Percentiles rank a stretch among this genome's conserved stretches.
These are phyloP conservation scores for Bondarzewia mesenterica DNA, from an alignment of 1,284 basidiomycete species.

Conservation along the genomic window DNA sequence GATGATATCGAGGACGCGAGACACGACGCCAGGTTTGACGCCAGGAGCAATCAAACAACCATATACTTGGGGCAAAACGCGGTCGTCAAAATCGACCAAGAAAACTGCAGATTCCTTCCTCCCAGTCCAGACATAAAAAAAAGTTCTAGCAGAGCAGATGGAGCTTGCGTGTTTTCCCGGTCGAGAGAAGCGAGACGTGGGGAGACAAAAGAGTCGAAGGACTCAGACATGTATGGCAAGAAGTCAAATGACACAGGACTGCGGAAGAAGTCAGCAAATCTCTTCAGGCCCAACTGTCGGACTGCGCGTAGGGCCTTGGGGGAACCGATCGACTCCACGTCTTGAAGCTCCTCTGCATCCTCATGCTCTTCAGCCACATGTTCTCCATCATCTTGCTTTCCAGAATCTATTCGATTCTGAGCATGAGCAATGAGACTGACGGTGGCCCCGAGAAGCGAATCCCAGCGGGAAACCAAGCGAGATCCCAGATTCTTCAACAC, in stretches of 20 bases:
- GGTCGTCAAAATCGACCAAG: slow-evolving; percentile 65
- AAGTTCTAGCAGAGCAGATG: slow-evolving; percentile 84
- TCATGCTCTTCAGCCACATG: slow-evolving; percentile 22
- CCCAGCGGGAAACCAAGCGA: slow-evolving; percentile 64
- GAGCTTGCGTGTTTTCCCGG: slow-evolving; percentile 86
- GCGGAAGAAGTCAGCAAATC: slow-evolving; percentile 85
- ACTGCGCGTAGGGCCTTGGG: slow-evolving; percentile 51
- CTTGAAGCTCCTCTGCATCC: slow-evolving; percentile 25
- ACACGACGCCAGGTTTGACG: slow-evolving; percentile 83
- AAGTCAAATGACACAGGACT: slow-evolving; percentile 70
- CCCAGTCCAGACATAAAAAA: slow-evolving; percentile 76
- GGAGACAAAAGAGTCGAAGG: slow-evolving; percentile 72
- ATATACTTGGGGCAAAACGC: slow-evolving; percentile 72
- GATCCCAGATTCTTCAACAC: slow-evolving; percentile 77
- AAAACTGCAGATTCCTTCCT: slow-evolving; percentile 50
- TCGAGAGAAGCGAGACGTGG: slow-evolving; percentile 76
- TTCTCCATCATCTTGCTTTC: slow-evolving; percentile 21
- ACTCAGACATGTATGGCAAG: slow-evolving; percentile 55
- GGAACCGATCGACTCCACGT: slow-evolving; percentile 19
- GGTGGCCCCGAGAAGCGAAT: slow-evolving; percentile 58
- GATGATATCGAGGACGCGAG: slow-evolving; percentile 80
- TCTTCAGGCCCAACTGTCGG: slow-evolving; percentile 79
- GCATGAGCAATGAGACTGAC: slow-evolving; percentile 60
- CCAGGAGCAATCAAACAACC: slow-evolving; percentile 75
- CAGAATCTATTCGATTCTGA: slow-evolving; percentile 32